Evolutionary conservation across 2,329 filamentous ascomycete species (phyloP).

Genomic region (Chrysoporthe cubensis): DNA sequence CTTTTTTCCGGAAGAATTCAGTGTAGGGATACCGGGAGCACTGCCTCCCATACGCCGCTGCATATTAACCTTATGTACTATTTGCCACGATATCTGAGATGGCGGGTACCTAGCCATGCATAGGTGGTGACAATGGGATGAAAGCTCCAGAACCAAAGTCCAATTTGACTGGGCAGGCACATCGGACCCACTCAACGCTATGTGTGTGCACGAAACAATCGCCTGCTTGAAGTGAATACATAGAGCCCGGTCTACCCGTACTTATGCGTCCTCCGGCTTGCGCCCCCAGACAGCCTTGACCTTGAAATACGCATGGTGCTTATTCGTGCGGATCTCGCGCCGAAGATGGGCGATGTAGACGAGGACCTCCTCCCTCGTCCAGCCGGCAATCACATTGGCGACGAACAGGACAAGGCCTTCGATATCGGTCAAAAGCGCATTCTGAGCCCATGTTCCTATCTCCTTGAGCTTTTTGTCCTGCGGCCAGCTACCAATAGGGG

Average conservation of each 20-base stretch:
- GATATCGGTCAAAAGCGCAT: constrained; percentile 24
- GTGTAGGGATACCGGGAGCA: neutral
- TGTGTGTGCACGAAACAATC: neutral
- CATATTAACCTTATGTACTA: neutral
- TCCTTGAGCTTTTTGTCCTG: constrained; percentile 36
- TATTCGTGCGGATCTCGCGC: constrained; percentile 37
- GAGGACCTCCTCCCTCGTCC: constrained; percentile 40
- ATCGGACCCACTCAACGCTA: neutral
- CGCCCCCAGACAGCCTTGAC: constrained; percentile 38
- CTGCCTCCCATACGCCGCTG: neutral
- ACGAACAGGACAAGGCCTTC: constrained; percentile 37
- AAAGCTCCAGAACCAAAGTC: too few relatives aligned
- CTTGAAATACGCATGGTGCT: constrained; percentile 37
- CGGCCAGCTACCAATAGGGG: constrained; percentile 36
- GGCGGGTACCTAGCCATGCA: too few relatives aligned
- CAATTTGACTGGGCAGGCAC: too few relatives aligned
- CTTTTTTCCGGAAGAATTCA: neutral
- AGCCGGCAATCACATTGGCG: constrained; percentile 41
- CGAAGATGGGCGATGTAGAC: constrained; percentile 42
- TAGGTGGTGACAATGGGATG: too few relatives aligned
- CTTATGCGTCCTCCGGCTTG: constrained; percentile 30
- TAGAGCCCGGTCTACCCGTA: neutral
- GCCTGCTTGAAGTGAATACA: neutral
- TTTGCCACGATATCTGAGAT: neutral
- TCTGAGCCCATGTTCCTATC: constrained; percentile 31